Base-by-base conservation (phyloP, 257 asterid species). In the Thymus quinquecostatus region DNA sequence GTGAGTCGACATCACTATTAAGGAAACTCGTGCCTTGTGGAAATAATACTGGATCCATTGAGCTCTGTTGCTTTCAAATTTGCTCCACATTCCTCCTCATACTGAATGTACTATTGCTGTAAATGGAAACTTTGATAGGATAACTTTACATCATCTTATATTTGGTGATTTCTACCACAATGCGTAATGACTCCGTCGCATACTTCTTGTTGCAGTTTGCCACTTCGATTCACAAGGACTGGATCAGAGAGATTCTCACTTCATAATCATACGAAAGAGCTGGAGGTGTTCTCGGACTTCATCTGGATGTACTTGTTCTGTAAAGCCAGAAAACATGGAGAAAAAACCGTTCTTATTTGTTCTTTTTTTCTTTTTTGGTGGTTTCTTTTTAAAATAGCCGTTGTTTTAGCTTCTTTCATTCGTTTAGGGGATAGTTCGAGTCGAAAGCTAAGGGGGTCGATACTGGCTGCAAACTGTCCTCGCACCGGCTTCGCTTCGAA, bases 271-370 rank as follows among this genome's bases (percentile, higher is more conserved):
- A 68, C 73, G 2, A 51, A 64, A 72, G 78, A 68, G 57, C 57
- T 60, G 73, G 72, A 80, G 64, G 55, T 64, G 77, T 79, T 74
- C 21, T 32, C 41, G 53, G 71, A 63, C 71, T 69, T 56, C 81
- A 50, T 66, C 73, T 72, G 77, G 74, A 48, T 66, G 61, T 63
- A 62, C 74, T 70, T 21, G 76, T 78, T 79, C 66, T 78, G 84
- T 77, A 61, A 82, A 77, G 77, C 81, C 78, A 54, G 79, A 77
- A 45, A 74, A 73, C 73, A 66, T 48, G 85, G 77, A 66, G 76
- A 74, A 80, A 74, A 80, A 77, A 66, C 56, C 43, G 43, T 68
- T 77, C 66, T 53, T 67, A 10, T 69, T 55, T 41, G 4, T 34
- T 40, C 28, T 32, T 28, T 32, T 70, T 47, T 9, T 57, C 40